Evolutionary conservation across 768 basidiomycete species (phyloP).

Genomic region (Termitomyces sp.): DNA sequence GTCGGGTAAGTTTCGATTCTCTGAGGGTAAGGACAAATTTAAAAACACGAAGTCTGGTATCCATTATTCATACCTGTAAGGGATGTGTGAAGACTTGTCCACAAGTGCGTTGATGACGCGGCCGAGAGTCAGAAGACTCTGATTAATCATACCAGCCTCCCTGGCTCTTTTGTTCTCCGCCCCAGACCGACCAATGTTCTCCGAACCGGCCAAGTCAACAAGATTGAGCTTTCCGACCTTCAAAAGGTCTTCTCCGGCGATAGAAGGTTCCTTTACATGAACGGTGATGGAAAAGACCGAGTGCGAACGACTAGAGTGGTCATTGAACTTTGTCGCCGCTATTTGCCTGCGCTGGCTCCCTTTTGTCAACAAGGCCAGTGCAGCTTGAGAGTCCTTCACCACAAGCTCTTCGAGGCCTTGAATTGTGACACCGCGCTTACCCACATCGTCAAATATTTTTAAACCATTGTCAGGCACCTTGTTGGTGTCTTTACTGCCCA

Average conservation of each 20-base stretch:
- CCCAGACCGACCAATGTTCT: slow-evolving; percentile 94
- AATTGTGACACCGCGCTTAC: slow-evolving; percentile 86
- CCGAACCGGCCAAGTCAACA: slow-evolving; percentile 95
- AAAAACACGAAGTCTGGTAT: not conserved
- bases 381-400: slow-evolving; percentile 80
- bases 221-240: slow-evolving; percentile 95
- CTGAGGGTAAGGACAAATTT: slow-evolving; percentile 29
- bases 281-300: slow-evolving; percentile 97
- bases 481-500: slow-evolving; percentile 46
- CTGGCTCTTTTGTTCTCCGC: slow-evolving; percentile 93
- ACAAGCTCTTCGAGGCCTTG: slow-evolving; percentile 90
- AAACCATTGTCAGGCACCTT: slow-evolving; percentile 46
- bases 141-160: slow-evolving; percentile 99
- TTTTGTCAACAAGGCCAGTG: slow-evolving; percentile 77
- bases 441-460: slow-evolving; percentile 91
- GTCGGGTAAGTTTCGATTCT: slow-evolving; percentile 95
- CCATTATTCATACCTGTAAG: slow-evolving; percentile 67
- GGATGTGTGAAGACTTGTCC: slow-evolving; percentile 86
- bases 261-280: slow-evolving; percentile 79
- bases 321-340: slow-evolving; percentile 96
- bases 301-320: slow-evolving; percentile 95
- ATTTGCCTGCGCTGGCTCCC: slow-evolving; percentile 90
- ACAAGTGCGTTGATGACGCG: slow-evolving; percentile 96
- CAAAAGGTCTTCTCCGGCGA: slow-evolving; percentile 80
- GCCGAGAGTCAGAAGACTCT: slow-evolving; percentile 93